These are phyloP conservation scores for Cymbidium sinense DNA, from an alignment of 106 monocot species.

Conservation along the genomic window DNA sequence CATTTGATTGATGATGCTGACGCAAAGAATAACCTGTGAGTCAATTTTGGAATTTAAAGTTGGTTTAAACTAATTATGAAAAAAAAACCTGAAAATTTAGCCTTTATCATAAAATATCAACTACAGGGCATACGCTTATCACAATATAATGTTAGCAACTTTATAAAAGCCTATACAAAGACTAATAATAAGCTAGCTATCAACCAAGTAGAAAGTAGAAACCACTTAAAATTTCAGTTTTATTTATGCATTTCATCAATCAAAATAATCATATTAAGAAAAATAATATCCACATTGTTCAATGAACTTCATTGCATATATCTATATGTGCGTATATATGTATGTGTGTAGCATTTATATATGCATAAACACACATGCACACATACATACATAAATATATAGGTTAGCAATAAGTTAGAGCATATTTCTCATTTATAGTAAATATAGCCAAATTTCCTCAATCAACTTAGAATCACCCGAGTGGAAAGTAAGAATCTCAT, in stretches of 20 bases:
- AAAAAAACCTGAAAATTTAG: background rate
- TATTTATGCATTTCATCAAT: background rate
- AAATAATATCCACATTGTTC: too few relatives aligned
- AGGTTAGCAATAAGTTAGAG: background rate
- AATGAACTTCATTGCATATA: too few relatives aligned
- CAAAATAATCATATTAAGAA: background rate
- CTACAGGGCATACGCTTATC: background rate
- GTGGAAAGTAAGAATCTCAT: too few relatives aligned
- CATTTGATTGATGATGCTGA: slow-evolving; percentile 59
- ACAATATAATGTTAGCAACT: background rate
- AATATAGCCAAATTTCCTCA: too few relatives aligned
- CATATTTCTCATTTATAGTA: too few relatives aligned
- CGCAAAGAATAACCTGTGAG: slow-evolving; percentile 76
- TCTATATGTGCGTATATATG: background rate
- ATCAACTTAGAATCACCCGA: too few relatives aligned
- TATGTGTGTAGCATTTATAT: too few relatives aligned
- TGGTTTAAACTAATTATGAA: background rate
- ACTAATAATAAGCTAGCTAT: background rate
- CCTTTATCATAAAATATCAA: background rate
- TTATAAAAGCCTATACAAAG: background rate
- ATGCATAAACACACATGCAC: too few relatives aligned
- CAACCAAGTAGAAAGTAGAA: background rate
- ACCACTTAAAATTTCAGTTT: background rate
- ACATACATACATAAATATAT: background rate
- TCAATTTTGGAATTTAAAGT: background rate